phyloP scores from a whole-genome alignment of 1,284 basidiomycete species.

The Lignosus rhinocerotis region DNA sequence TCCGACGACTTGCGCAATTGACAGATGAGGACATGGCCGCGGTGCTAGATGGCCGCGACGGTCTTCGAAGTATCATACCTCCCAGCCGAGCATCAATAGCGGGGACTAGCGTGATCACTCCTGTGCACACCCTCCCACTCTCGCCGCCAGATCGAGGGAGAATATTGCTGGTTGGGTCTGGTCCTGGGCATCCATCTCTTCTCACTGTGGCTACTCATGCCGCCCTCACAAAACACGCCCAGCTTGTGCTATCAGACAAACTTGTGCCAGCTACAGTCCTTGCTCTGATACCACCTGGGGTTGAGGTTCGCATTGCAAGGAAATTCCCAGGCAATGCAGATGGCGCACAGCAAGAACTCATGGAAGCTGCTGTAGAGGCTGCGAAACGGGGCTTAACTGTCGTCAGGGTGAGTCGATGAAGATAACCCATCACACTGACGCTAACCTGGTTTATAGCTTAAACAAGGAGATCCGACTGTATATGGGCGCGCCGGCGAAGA shows the following conservation, averaged over 20 bases:
- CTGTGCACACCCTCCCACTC: constrained; percentile 32
- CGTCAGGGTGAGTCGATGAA: constrained; percentile 64
- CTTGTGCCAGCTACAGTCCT: constrained; percentile 93
- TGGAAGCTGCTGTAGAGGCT: constrained; percentile 85
- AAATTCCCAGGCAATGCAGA: constrained; percentile 99
- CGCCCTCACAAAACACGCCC: constrained; percentile 77
- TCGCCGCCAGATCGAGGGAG: constrained; percentile 50
- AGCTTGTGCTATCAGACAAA: constrained; percentile 93
- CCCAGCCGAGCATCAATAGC: constrained; percentile 4
- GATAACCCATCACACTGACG: neutral
- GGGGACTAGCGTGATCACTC: constrained; percentile 15
- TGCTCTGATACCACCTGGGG: constrained; percentile 76
- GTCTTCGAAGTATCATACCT: constrained; percentile 8
- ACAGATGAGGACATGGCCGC: constrained; percentile 67
- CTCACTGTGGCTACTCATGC: constrained; percentile 87
- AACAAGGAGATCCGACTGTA: constrained; percentile 96
- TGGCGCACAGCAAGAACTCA: constrained; percentile 91
- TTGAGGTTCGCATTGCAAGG: constrained; percentile 82
- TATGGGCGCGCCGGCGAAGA: constrained; percentile 96
- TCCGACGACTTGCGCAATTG: constrained; percentile 76
- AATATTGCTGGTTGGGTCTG: constrained; percentile 90
- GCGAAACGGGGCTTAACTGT: constrained; percentile 82
- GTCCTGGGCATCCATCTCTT: constrained; percentile 91
- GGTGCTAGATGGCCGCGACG: constrained; percentile 50
- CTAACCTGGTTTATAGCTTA: constrained; percentile 54